Base-by-base conservation (phyloP, 1,284 basidiomycete species). In the Microbotryomycetes sp. region DNA sequence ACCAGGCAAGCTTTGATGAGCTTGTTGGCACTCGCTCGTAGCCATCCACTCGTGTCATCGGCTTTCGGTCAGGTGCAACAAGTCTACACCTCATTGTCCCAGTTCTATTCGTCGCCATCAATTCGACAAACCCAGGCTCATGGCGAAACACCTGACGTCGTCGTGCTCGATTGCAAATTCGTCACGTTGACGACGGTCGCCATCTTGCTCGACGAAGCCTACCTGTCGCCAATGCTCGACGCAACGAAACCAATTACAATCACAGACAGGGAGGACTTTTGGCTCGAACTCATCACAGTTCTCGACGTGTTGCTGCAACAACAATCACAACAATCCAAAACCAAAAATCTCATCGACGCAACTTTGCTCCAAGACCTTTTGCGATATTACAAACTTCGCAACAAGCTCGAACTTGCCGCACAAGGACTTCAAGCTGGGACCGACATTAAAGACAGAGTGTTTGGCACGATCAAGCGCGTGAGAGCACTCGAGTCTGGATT, bases 351-450 rank as follows among this genome's bases (percentile, higher is more conserved):
- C 5, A 30, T 56, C 2, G 48, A 53, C 3, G 22, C 7, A 4
- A 55, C 53, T n/a, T 31, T 63, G n/a, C 36, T 63, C 25, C 53
- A 22, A 6, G 51, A 59, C 54, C 31, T 63, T 32, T 26, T 6
- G 57, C 28, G 29, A 25, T 53, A 2, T 5, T 30, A 4, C 36
- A 30, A 25, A 32, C n/a, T n/a, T 5, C 16, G 2, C 30, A 48
- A 16, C 15, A 28, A 46, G 32, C 12, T 28, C 9, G 29, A 42
- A 3, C 12, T 29, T 4, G 22, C 46, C 16, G 7, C 7, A 1
- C 23, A 16, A 9, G 36, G 36, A 42, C 36, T 42, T 19, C 12
- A 42, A 12, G 19, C 12, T 12, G 36, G 36, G 19, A 42, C 36
- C 9, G 36, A 42, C 12, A 12, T 42, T 9, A 19, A 9, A 42